Evolutionary conservation across 805 yeast genomes (phyloP).

Genomic region (Kodamaea kakaduensis): DNA sequence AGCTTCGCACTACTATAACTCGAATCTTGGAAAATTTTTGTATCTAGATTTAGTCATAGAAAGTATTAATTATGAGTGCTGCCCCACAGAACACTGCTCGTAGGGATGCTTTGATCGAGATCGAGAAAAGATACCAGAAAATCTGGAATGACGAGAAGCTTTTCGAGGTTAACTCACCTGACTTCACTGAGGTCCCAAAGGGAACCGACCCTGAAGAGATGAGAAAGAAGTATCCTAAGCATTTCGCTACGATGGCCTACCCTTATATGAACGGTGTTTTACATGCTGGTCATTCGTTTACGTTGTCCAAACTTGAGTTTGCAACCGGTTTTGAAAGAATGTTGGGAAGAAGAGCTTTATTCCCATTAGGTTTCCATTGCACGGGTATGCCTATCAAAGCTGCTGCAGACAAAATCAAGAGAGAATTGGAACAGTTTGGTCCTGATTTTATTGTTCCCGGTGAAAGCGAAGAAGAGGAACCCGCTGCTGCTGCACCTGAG

Average conservation of each 20-base stretch:
- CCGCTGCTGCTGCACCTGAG: constrained; percentile 10
- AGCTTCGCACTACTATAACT: constrained; percentile 4
- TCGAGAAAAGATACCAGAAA: constrained; percentile 84
- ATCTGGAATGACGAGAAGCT: constrained; percentile 83
- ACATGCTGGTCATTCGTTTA: constrained; percentile 97
- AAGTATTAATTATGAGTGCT: constrained; percentile 28
- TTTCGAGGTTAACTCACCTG: constrained; percentile 87
- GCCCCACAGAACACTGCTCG: constrained; percentile 70
- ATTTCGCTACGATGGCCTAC: constrained; percentile 91
- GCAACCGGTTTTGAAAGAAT: constrained; percentile 91
- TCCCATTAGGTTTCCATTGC: constrained; percentile 98
- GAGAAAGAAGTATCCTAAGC: constrained; percentile 78
- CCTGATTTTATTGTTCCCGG: constrained; percentile 68
- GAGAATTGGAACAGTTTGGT: constrained; percentile 93
- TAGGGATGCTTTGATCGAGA: constrained; percentile 87
- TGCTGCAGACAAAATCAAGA: constrained; percentile 88
- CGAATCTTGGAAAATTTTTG: constrained; percentile 5
- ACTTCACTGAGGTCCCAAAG: constrained; percentile 51
- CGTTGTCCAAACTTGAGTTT: constrained; percentile 90
- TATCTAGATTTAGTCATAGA: constrained; percentile 4
- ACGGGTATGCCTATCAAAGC: constrained; percentile 99
- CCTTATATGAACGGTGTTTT: constrained; percentile 99
- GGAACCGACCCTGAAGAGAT: constrained; percentile 57
- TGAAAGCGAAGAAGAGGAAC: constrained; percentile 51
- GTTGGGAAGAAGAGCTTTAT: constrained; percentile 87